Evolutionary conservation across 176 grass and related monocot species (phyloP), one percentile per base, ranked within the genome.

Genomic region (Bothriochloa decipiens): DNA sequence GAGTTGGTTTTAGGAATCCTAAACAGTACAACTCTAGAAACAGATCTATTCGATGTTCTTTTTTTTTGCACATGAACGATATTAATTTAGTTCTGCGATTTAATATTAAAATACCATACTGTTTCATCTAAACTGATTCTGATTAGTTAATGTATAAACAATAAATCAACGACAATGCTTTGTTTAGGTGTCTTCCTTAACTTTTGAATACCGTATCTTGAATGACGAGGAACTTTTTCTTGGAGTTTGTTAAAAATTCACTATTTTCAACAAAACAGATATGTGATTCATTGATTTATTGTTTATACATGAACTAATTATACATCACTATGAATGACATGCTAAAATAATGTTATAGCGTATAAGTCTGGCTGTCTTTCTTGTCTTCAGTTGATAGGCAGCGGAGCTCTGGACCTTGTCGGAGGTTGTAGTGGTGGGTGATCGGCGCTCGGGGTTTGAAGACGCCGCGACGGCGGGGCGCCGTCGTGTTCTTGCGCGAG

Each of bases 271-370:
- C 46, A 50, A 6, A 69, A 39, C 3, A 69, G 4, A 23, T 81
- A 35, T 33, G 16, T 69, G 29, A 45, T 35, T 60, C 43, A 43
- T 23, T 23, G 5, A 66, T 80, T 41, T 80, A 60, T 79, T 35
- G 45, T 53, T 68, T 68, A n/a, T n/a, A n/a, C 14, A 18, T 81
- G 15, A 50, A 76, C 29, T 36, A 52, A 32, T 57, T 76, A 57
- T 76, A 60, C 5, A 23, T 76, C 66, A 81, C n/a, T n/a, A n/a
- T 35, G 10, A 70, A n/a, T 69, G 49, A 37, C 20, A 81, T 32
- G 29, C 74, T 33, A 36, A 76, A 58, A 76, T 58, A 58, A 58
- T 58, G n/a, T n/a, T n/a, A n/a, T n/a, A n/a, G n/a, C n/a, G n/a
- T n/a, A n/a, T n/a, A n/a, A n/a, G n/a, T n/a, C n/a, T n/a, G n/a